Evolutionary conservation across 2,329 filamentous ascomycete genomes (phyloP).

Genomic region (Aspergillus fischeri): DNA sequence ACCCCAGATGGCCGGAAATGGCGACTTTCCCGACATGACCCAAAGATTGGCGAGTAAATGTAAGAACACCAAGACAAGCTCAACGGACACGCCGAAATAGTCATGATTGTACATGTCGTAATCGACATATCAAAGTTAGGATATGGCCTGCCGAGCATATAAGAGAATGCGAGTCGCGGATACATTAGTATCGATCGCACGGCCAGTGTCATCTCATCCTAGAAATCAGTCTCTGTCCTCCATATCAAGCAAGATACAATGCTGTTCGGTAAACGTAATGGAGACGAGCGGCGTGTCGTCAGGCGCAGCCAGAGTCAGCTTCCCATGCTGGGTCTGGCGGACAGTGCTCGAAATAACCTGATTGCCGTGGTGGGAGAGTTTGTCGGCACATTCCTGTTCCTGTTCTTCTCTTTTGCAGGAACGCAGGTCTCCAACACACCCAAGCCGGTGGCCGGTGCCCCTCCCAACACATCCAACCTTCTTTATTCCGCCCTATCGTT

Average conservation of each 20-base stretch:
- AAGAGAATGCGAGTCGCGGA: background rate
- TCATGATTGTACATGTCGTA: background rate
- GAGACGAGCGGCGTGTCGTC: background rate
- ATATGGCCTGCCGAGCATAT: background rate
- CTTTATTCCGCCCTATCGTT: slow-evolving; percentile 44
- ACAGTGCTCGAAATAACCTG: slow-evolving; percentile 40
- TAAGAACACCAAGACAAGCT: background rate
- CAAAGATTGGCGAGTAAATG: background rate
- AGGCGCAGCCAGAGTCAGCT: slow-evolving; percentile 15
- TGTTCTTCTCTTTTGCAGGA: slow-evolving; percentile 47
- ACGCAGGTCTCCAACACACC: slow-evolving; percentile 44
- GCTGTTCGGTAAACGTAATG: background rate
- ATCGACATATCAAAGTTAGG: background rate
- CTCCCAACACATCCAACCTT: slow-evolving; percentile 34
- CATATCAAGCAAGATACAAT: background rate
- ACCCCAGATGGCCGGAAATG: background rate
- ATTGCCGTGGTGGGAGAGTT: slow-evolving; percentile 49
- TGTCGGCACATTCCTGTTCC: slow-evolving; percentile 49
- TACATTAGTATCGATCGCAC: background rate
- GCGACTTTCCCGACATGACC: background rate
- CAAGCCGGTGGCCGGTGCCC: slow-evolving; percentile 26
- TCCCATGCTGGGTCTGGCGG: slow-evolving; percentile 33
- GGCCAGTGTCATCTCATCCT: background rate
- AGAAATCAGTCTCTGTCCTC: background rate
- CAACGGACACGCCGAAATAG: background rate